Evolutionary conservation across 352 stramenopile genomes (phyloP).

Genomic region (Phytophthora tentaculata): DNA sequence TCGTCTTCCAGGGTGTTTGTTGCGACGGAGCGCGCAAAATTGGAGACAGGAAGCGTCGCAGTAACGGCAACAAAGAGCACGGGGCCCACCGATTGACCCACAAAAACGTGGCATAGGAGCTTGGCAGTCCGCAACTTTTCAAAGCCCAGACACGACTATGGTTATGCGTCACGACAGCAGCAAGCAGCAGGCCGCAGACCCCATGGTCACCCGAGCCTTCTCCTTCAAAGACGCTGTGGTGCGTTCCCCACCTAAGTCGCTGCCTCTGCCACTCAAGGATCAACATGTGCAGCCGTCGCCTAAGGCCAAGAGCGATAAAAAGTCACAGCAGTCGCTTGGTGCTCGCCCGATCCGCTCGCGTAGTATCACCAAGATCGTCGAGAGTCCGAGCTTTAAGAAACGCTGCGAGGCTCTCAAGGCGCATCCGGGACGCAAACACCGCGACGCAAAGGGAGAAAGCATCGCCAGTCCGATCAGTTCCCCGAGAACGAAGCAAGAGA

Average conservation of each 20-base stretch:
- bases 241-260: conserved; percentile 17
- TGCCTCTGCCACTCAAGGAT: not conserved
- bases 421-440: conserved; percentile 20
- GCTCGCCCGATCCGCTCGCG: conserved; percentile 39
- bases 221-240: conserved; percentile 47
- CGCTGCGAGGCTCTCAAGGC: conserved; percentile 48
- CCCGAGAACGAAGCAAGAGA: conserved; percentile 3
- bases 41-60: conserved; percentile 26
- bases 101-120: not conserved
- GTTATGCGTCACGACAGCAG: conserved; percentile 28
- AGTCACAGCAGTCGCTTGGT: conserved; percentile 2
- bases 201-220: conserved; percentile 24
- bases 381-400: conserved; percentile 51
- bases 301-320: conserved; percentile 7
- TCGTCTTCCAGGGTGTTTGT: conserved; percentile 2
- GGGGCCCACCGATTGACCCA: not conserved
- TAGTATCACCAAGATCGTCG: conserved; percentile 46
- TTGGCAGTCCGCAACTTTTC: conserved; percentile 11
- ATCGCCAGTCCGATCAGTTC: not conserved
- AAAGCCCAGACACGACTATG: conserved; percentile 14
- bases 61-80: conserved; percentile 15
- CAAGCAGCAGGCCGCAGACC: conserved; percentile 13
- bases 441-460: conserved; percentile 27
- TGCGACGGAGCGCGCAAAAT: conserved; percentile 10
- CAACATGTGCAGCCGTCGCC: not conserved